These are phyloP conservation scores for Pseudocercospora musae DNA, from an alignment of 2,329 filamentous ascomycete species.

Conservation along the genomic window DNA sequence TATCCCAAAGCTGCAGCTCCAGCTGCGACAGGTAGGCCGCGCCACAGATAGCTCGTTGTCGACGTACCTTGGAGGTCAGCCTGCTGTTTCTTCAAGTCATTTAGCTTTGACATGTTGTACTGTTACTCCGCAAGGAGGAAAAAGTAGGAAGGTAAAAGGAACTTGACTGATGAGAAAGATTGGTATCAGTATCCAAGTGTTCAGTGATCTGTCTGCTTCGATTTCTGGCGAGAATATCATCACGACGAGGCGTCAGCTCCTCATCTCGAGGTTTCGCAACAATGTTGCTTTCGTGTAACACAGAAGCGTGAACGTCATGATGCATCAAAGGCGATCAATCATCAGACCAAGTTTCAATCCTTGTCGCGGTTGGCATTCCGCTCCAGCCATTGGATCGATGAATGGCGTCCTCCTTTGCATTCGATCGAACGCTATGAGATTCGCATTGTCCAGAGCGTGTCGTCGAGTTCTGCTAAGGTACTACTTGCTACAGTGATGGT, in stretches of 20 bases:
- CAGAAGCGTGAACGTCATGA: constrained; percentile 9
- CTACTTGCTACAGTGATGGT: not conserved
- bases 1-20: constrained; percentile 10
- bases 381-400: not conserved
- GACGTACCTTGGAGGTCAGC: constrained; percentile 40
- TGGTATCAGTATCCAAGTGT: constrained; percentile 2
- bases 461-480: too few species aligned
- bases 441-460: too few species aligned
- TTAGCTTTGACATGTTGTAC: constrained; percentile 25
- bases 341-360: constrained; percentile 17
- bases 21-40: constrained; percentile 2
- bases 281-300: constrained; percentile 4
- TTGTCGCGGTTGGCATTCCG: constrained; percentile 1
- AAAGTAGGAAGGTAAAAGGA: not conserved
- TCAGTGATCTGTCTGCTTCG: not conserved
- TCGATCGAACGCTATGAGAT: not conserved
- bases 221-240: not conserved
- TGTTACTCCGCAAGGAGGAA: not conserved
- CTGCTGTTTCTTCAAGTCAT: constrained; percentile 43
- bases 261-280: constrained; percentile 10
- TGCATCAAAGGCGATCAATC: constrained; percentile 13
- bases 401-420: not conserved
- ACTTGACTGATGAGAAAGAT: not conserved
- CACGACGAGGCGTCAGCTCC: constrained; percentile 9
- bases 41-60: constrained; percentile 1